A percentile compares a stretch with the other conserved stretches of the same genome.
Evolutionary conservation across 495 filamentous ascomycete genomes (phyloP).

Genomic region (Aspergillus funiculosus): DNA sequence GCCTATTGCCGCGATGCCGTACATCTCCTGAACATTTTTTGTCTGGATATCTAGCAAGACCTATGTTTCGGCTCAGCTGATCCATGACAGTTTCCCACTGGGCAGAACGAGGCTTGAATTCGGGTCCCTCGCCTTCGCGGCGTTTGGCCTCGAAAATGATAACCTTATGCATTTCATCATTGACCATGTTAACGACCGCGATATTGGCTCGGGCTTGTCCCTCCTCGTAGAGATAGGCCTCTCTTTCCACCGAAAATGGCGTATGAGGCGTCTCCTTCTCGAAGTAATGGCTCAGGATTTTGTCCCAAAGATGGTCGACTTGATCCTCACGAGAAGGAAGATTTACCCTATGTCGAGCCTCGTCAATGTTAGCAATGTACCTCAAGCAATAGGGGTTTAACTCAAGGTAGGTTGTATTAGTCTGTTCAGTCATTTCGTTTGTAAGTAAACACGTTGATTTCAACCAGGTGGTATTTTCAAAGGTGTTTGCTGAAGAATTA

Average conservation of each 20-base stretch:
- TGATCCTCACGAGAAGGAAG: too few relatives aligned
- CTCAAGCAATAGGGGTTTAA: too few relatives aligned
- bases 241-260: conserved; percentile 2
- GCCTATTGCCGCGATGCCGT: neutral
- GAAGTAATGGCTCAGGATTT: too few relatives aligned
- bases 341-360: too few relatives aligned
- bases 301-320: too few relatives aligned
- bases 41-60: neutral
- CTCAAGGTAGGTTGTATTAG: too few relatives aligned
- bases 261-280: too few relatives aligned
- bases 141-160: conserved; percentile 5
- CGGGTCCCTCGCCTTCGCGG: neutral
- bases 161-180: neutral
- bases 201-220: neutral
- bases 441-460: too few relatives aligned
- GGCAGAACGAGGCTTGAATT: neutral
- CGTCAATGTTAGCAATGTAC: too few relatives aligned
- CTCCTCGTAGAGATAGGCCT: neutral
- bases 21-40: neutral
- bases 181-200: neutral
- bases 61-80: neutral
- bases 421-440: too few relatives aligned
- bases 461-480: too few relatives aligned
- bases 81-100: neutral
- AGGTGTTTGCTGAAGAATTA: too few relatives aligned